Conservation (phyloP, 2,329 filamentous ascomycete genomes). For the Colletotrichum lini region DNA sequence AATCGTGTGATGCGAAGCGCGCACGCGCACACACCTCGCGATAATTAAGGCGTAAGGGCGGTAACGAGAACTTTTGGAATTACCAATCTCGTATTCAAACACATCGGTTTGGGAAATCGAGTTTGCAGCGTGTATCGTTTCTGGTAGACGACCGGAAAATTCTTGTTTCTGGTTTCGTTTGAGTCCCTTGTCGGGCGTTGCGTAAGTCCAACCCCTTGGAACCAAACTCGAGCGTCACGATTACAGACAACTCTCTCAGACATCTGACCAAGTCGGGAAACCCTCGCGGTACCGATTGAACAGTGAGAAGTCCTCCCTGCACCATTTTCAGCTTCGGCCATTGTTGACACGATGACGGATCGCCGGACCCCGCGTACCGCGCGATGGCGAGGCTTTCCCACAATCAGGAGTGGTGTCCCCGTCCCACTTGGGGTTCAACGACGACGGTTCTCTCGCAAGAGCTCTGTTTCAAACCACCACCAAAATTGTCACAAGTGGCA, state of each 20-base stretch:
- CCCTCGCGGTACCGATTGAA: neutral
- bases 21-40: neutral
- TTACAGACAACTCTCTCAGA: neutral
- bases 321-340: neutral
- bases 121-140: slow-evolving; percentile 15
- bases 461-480: slow-evolving; percentile 30
- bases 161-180: slow-evolving; percentile 21
- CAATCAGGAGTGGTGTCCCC: slow-evolving; percentile 8
- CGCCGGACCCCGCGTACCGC: neutral
- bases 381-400: slow-evolving; percentile 14
- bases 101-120: neutral
- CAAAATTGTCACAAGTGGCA: slow-evolving; percentile 33
- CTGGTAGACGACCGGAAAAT: slow-evolving; percentile 15
- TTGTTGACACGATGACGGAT: neutral
- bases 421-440: slow-evolving; percentile 34
- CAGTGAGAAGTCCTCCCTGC: neutral
- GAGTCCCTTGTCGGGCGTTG: slow-evolving; percentile 18
- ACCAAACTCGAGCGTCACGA: neutral
- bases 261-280: neutral
- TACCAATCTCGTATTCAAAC: neutral
- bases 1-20: neutral
- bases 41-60: neutral
- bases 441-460: slow-evolving; percentile 25
- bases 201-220: slow-evolving; percentile 13
- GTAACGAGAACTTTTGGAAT: neutral